Evolutionary conservation across 768 basidiomycete genomes (phyloP).

Genomic region (Termitomyces heimii): DNA sequence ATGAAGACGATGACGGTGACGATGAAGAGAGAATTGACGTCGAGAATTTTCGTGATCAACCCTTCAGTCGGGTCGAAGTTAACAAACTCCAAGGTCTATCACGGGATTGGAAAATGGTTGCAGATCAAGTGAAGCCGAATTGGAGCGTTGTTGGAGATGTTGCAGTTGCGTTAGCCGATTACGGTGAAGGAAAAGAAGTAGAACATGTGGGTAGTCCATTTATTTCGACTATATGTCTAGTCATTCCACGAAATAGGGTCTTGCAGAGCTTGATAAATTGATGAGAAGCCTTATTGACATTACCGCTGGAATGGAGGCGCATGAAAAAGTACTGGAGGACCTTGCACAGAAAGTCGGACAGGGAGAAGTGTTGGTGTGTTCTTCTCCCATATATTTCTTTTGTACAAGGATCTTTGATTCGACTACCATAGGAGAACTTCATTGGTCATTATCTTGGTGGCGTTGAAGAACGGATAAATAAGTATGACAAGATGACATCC

Average conservation of each 20-base stretch:
- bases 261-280: slow-evolving; percentile 55
- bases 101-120: slow-evolving; percentile 56
- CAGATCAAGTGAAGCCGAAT: slow-evolving; percentile 40
- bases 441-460: slow-evolving; percentile 43
- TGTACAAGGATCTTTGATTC: not conserved
- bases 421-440: slow-evolving; percentile 38
- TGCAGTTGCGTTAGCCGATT: slow-evolving; percentile 56
- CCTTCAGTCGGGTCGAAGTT: slow-evolving; percentile 49
- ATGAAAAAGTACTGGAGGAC: slow-evolving; percentile 46
- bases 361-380: slow-evolving; percentile 57
- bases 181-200: slow-evolving; percentile 45
- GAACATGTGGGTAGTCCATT: slow-evolving; percentile 36
- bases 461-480: slow-evolving; percentile 34
- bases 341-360: slow-evolving; percentile 51
- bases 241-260: slow-evolving; percentile 29
- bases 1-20: slow-evolving; percentile 25
- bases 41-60: slow-evolving; percentile 58
- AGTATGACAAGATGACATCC: slow-evolving; percentile 55
- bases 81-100: slow-evolving; percentile 51
- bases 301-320: slow-evolving; percentile 50
- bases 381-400: not conserved
- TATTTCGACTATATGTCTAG: not conserved
- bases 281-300: slow-evolving; percentile 71
- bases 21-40: slow-evolving; percentile 54
- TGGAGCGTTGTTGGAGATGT: slow-evolving; percentile 44